Evolutionary conservation across 345 rosid genomes (phyloP).

Genomic region (Aethionema arabicum): DNA sequence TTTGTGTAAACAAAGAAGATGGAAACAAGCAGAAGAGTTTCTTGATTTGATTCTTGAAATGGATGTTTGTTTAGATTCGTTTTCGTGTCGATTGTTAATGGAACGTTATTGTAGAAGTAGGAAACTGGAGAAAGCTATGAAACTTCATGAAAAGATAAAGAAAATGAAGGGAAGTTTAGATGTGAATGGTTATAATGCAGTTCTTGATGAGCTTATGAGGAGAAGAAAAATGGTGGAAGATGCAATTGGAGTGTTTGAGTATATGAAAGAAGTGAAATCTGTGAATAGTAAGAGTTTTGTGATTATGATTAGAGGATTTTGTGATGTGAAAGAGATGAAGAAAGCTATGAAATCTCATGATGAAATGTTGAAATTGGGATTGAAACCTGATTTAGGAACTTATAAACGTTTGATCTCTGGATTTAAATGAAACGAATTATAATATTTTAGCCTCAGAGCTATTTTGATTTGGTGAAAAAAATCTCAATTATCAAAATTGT

Average conservation of each 20-base stretch:
- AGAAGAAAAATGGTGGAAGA: slow-evolving; percentile 42
- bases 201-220: slow-evolving; percentile 51
- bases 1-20: slow-evolving; percentile 45
- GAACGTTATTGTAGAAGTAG: slow-evolving; percentile 50
- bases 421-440: slow-evolving; percentile 38
- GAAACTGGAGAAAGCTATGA: slow-evolving; percentile 52
- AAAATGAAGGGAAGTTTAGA: slow-evolving; percentile 51
- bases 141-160: slow-evolving; percentile 47
- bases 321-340: slow-evolving; percentile 49
- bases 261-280: slow-evolving; percentile 45
- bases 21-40: slow-evolving; percentile 58
- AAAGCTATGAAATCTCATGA: slow-evolving; percentile 74
- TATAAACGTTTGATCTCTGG: slow-evolving; percentile 59
- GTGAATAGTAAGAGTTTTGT: slow-evolving; percentile 47
- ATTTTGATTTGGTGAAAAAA: neutral
- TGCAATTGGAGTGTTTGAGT: slow-evolving; percentile 49
- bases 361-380: slow-evolving; percentile 62
- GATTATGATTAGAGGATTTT: slow-evolving; percentile 53
- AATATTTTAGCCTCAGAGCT: neutral
- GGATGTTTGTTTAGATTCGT: slow-evolving; percentile 48
- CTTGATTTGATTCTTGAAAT: slow-evolving; percentile 49
- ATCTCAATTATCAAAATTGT: too few relatives aligned
- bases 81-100: slow-evolving; percentile 47
- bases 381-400: slow-evolving; percentile 55
- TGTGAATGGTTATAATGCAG: slow-evolving; percentile 45